phyloP scores from a whole-genome alignment of 2,329 filamentous ascomycete species.

The Pseudomassariella vexata region DNA sequence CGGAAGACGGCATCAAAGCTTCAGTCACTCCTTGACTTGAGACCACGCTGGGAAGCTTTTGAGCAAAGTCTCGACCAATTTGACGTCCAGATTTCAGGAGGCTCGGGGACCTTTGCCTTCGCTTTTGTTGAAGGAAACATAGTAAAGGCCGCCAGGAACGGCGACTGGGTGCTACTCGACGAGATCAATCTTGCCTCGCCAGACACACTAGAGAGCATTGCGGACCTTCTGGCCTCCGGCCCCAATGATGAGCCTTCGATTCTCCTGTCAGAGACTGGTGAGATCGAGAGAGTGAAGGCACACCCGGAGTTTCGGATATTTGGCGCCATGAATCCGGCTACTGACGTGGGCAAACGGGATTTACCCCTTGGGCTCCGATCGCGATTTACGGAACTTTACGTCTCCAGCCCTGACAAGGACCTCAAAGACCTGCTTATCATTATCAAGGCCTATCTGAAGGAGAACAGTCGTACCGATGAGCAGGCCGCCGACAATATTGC shows the following conservation, averaged over 20 bases:
- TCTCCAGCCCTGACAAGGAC: slow-evolving; percentile 82
- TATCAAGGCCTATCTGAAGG: slow-evolving; percentile 80
- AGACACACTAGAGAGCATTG: slow-evolving; percentile 90
- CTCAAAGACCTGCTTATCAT: slow-evolving; percentile 82
- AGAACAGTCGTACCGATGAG: slow-evolving; percentile 64
- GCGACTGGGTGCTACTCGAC: slow-evolving; percentile 94
- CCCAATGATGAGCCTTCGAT: slow-evolving; percentile 71
- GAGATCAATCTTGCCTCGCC: slow-evolving; percentile 96
- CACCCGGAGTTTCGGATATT: slow-evolving; percentile 95
- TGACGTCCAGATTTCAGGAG: slow-evolving; percentile 69
- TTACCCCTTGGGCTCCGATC: slow-evolving; percentile 83
- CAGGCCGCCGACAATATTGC: slow-evolving; percentile 76
- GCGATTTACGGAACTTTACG: slow-evolving; percentile 92
- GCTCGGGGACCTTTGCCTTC: slow-evolving; percentile 78
- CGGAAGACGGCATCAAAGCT: slow-evolving; percentile 63
- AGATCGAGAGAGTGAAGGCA: slow-evolving; percentile 81
- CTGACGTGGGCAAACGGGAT: slow-evolving; percentile 94
- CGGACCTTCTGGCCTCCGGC: slow-evolving; percentile 75
- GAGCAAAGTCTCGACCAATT: slow-evolving; percentile 69
- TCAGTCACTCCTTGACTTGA: slow-evolving; percentile 51
- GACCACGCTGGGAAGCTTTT: slow-evolving; percentile 75
- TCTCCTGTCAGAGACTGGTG: slow-evolving; percentile 85
- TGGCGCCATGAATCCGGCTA: slow-evolving; percentile 98
- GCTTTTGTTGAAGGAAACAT: slow-evolving; percentile 95
- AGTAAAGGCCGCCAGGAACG: slow-evolving; percentile 90